Evolutionary conservation across 164 flowering plant genomes (phyloP).

Genomic region (Protea cynaroides): DNA sequence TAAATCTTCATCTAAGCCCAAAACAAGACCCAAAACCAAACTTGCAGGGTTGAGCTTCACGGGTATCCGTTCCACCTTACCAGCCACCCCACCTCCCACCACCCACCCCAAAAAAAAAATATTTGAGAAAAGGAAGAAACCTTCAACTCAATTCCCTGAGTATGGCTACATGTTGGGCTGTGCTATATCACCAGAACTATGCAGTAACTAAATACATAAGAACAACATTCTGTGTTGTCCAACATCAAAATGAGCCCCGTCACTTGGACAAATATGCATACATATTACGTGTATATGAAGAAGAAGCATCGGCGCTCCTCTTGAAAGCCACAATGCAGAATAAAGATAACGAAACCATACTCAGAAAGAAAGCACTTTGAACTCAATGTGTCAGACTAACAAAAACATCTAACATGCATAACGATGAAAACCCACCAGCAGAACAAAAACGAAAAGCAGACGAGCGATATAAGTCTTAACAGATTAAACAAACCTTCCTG

Average conservation of each 20-base stretch:
- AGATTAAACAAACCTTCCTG: constrained; percentile 29
- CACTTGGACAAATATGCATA: constrained; percentile 40
- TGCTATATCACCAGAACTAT: not conserved
- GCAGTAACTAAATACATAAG: not conserved
- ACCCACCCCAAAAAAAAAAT: constrained; percentile 2
- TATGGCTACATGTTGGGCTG: not conserved
- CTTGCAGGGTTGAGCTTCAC: not conserved
- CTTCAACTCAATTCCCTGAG: not conserved
- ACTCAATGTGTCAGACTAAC: not conserved
- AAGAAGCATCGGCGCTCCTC: constrained; percentile 5
- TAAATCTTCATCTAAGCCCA: constrained; percentile 6
- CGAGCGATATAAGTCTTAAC: constrained; percentile 1
- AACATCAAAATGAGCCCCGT: constrained; percentile 7
- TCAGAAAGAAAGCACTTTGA: not conserved
- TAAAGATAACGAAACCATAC: not conserved
- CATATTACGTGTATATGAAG: constrained; percentile 21
- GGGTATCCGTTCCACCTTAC: not conserved
- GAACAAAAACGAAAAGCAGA: not conserved
- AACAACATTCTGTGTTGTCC: constrained; percentile 3
- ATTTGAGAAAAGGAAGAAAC: not conserved
- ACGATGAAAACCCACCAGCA: constrained; percentile 13
- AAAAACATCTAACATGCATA: constrained; percentile 17
- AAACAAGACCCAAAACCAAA: constrained; percentile 5
- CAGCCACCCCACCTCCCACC: no score
- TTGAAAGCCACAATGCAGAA: constrained; percentile 10